phyloP scores from a whole-genome alignment of 2,329 filamentous ascomycete species.

The Scorias spongiosa region DNA sequence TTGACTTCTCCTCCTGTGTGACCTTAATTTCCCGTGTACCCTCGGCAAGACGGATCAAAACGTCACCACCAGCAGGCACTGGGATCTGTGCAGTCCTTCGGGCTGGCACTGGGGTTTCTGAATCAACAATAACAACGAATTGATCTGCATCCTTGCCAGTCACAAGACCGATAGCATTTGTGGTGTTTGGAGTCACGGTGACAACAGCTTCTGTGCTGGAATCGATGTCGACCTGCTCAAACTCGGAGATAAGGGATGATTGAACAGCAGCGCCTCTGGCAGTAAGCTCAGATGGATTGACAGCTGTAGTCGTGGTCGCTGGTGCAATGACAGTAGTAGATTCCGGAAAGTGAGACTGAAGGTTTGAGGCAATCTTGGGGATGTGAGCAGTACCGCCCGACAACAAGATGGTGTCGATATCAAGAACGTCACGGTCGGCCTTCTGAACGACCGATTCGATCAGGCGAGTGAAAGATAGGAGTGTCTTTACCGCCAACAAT shows the following conservation, averaged over 20 bases:
- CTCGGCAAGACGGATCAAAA: conserved; percentile 78
- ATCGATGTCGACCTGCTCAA: conserved; percentile 83
- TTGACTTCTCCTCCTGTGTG: conserved; percentile 64
- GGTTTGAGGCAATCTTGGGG: conserved; percentile 74
- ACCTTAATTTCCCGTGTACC: conserved; percentile 85
- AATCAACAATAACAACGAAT: conserved; percentile 67
- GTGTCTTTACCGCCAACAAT: conserved; percentile 70
- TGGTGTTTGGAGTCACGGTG: conserved; percentile 81
- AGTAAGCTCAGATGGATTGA: conserved; percentile 87
- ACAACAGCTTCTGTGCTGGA: conserved; percentile 93
- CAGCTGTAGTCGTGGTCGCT: conserved; percentile 57
- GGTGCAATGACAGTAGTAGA: conserved; percentile 68
- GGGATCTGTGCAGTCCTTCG: conserved; percentile 68
- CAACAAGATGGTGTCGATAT: conserved; percentile 89
- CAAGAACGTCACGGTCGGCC: conserved; percentile 78
- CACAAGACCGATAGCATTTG: conserved; percentile 76
- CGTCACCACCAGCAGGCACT: conserved; percentile 67
- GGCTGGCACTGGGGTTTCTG: conserved; percentile 81
- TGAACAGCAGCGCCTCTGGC: conserved; percentile 89
- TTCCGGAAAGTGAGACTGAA: conserved; percentile 66
- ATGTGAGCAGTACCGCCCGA: conserved; percentile 87
- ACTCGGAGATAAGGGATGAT: conserved; percentile 85
- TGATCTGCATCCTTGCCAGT: conserved; percentile 47
- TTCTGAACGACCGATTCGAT: conserved; percentile 79
- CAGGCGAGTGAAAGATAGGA: conserved; percentile 73